Base-by-base conservation (phyloP, 73 alveolate genomes). In the Breviolum minutum region DNA sequence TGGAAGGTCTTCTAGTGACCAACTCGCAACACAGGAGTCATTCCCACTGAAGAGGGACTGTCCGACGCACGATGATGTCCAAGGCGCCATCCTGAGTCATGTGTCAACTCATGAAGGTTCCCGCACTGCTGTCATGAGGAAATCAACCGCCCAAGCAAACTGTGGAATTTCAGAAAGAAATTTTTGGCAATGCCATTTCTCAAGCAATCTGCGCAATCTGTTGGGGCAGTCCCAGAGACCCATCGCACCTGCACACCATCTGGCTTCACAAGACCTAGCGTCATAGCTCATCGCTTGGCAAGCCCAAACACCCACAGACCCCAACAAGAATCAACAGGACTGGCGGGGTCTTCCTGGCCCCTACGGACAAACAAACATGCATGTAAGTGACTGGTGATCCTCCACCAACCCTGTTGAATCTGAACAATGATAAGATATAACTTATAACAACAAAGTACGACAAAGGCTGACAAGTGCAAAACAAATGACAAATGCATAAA, bases 11-110 rank as follows among this genome's bases (percentile, higher is more conserved):
- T 40, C 54, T 40, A 40, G 54, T 40, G 54, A 40, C 54, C 54
- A 3, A 40, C 54, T 40, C 54, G 3, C 54, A 40, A 40, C 54
- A 40, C 54, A 40, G 54, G 5, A 40, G 3, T 40, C 54, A 40
- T 40, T 40, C 54, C 54, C 54, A 40, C 54, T 40, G 54, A 40
- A 40, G 54, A 40, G 63, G 94, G 54, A 29, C 90, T 60, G 71
- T 92, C 30, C 97, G 97, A 24, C 97, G 97, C 81, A 92, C 97
- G 54, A 92, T 68, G 89, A 92, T 74, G 97, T 92, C 97, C 88
- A 92, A n/a, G 90, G 97, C 97, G 4, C 97, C 97, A 20, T 92
- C 97, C 97, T 92, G 54, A 61, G 14, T 13, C 11, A 60, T 7
- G 24, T 12, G 70, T 24, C 17, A 3, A 40, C 54, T 40, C 54